These are phyloP conservation scores for Rhododendron williamsianum DNA, from an alignment of 148 eudicot species.

Conservation along the genomic window DNA sequence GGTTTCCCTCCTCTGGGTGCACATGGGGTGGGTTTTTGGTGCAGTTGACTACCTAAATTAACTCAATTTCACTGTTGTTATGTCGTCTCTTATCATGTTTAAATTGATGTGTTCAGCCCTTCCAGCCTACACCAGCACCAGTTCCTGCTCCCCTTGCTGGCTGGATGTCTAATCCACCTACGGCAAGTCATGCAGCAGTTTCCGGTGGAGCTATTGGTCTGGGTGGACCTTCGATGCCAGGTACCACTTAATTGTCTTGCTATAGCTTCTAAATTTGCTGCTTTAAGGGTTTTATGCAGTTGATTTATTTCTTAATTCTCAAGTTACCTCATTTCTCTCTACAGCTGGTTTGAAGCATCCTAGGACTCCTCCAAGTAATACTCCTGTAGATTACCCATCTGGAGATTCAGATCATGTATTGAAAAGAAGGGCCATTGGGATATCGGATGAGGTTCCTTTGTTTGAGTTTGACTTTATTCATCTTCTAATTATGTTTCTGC, in stretches of 20 bases:
- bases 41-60: not conserved
- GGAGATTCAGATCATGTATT: conserved; percentile 77
- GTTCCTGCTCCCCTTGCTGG: conserved; percentile 80
- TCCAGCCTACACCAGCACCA: conserved; percentile 63
- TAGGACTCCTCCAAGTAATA: conserved; percentile 74
- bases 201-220: conserved; percentile 81
- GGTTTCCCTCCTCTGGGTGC: conserved; percentile 89
- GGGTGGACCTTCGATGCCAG: conserved; percentile 72
- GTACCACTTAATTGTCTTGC: conserved; percentile 22
- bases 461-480: not conserved
- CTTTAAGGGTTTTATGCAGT: not conserved
- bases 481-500: not conserved
- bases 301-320: not conserved
- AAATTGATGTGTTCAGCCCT: conserved; percentile 46
- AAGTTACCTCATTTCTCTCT: conserved; percentile 14
- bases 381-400: conserved; percentile 70
- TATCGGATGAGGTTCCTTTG: conserved; percentile 59
- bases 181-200: conserved; percentile 61
- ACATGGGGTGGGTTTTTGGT: conserved; percentile 56
- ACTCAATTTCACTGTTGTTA: conserved; percentile 10
- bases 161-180: conserved; percentile 90
- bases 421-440: conserved; percentile 70
- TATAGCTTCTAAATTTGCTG: not conserved
- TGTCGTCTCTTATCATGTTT: conserved; percentile 7
- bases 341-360: conserved; percentile 83